Conservation (phyloP, 2,329 filamentous ascomycete genomes). For the Alternaria sp. region DNA sequence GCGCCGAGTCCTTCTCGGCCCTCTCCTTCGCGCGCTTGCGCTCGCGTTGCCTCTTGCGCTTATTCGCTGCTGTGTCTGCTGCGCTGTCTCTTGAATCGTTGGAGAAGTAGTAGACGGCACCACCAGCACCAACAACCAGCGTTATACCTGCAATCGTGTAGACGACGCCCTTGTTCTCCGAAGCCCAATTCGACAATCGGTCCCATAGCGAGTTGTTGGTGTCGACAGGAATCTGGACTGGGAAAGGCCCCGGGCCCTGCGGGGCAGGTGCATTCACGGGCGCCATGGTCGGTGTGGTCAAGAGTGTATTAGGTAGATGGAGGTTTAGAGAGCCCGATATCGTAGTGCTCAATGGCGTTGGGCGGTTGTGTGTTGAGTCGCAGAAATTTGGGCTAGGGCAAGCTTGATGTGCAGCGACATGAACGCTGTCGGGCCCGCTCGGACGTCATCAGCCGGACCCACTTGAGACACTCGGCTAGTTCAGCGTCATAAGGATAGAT, state of each 20-base stretch:
- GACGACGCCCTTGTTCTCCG: constrained; percentile 93
- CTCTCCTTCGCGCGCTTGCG: constrained; percentile 85
- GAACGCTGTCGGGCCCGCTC: constrained; percentile 3
- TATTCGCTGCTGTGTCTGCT: constrained; percentile 50
- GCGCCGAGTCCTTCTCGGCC: constrained; percentile 60
- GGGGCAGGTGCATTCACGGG: constrained; percentile 39
- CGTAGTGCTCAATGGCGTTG: constrained; percentile 27
- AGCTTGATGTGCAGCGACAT: constrained; percentile 16
- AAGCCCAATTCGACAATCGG: constrained; percentile 88
- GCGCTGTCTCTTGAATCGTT: constrained; percentile 58
- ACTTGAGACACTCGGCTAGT: background rate
- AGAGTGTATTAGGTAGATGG: constrained; percentile 14
- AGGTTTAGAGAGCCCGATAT: constrained; percentile 3
- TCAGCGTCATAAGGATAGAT: no score
- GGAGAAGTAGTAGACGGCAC: constrained; percentile 88
- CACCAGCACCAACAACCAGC: constrained; percentile 88
- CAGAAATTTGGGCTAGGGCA: constrained; percentile 22
- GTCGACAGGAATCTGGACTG: constrained; percentile 47
- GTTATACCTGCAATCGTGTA: constrained; percentile 97
- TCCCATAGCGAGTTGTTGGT: constrained; percentile 79
- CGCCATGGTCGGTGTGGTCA: constrained; percentile 37
- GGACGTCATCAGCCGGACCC: background rate
- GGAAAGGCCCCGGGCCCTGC: constrained; percentile 47
- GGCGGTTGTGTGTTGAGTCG: constrained; percentile 22
- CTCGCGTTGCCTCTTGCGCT: constrained; percentile 89